These are phyloP conservation scores for Colletotrichum navitas DNA, from an alignment of 2,329 filamentous ascomycete genomes.

Conservation along the genomic window DNA sequence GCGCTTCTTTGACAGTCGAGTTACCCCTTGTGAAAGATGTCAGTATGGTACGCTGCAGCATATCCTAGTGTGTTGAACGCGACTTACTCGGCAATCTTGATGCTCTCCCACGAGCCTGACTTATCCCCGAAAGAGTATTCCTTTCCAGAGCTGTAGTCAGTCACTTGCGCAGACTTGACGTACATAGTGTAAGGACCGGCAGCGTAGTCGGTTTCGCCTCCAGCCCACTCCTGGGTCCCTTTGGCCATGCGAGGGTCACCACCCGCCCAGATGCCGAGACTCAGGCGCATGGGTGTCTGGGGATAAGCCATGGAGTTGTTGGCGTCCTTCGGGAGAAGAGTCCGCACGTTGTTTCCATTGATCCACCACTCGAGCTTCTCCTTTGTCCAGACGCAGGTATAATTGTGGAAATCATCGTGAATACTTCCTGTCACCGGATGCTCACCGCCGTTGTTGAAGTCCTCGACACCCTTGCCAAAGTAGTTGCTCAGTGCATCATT, in stretches of 20 bases:
- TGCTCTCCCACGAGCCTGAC: slow-evolving; percentile 73
- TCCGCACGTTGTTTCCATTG: slow-evolving; percentile 75
- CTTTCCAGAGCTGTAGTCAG: slow-evolving; percentile 72
- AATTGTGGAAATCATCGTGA: slow-evolving; percentile 77
- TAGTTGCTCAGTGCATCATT: slow-evolving; percentile 78
- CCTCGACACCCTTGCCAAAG: slow-evolving; percentile 79
- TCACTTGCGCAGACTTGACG: slow-evolving; percentile 69
- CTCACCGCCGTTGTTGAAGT: slow-evolving; percentile 73
- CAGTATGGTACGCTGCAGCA: slow-evolving; percentile 28
- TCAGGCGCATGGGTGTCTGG: slow-evolving; percentile 81
- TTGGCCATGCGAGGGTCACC: slow-evolving; percentile 67
- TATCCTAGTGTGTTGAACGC: background rate
- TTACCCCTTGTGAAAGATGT: slow-evolving; percentile 60
- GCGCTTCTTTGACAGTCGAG: slow-evolving; percentile 64
- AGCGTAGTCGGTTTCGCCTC: slow-evolving; percentile 75
- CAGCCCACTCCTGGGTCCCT: slow-evolving; percentile 77
- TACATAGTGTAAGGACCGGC: slow-evolving; percentile 80
- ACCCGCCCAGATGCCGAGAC: slow-evolving; percentile 75
- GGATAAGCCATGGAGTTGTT: slow-evolving; percentile 75
- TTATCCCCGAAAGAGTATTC: slow-evolving; percentile 75
- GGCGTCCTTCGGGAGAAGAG: slow-evolving; percentile 70
- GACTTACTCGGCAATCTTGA: slow-evolving; percentile 59
- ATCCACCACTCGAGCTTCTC: slow-evolving; percentile 77
- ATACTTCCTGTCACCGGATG: slow-evolving; percentile 66
- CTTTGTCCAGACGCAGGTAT: slow-evolving; percentile 80